Percentiles rank a stretch among this genome's conserved stretches.
Conservation (phyloP, 495 filamentous ascomycete genomes). For the Astrothelium macrocarpum region DNA sequence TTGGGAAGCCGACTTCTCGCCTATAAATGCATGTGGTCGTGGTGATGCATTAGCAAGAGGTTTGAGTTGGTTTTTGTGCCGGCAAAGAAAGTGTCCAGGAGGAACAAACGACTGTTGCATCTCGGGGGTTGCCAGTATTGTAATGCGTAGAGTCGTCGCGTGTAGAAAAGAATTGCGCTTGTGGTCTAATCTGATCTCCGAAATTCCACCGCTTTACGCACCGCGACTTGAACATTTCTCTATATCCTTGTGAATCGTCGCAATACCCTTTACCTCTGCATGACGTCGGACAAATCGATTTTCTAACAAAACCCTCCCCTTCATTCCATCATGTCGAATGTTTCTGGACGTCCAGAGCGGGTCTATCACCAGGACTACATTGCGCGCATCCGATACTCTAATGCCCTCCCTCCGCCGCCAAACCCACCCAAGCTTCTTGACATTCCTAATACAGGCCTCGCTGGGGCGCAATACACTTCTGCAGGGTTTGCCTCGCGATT, state of each 20-base stretch:
- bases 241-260: not conserved
- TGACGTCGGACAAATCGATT: too few species aligned
- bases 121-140: too few species aligned
- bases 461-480: conserved; percentile 70
- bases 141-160: too few species aligned
- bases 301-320: too few species aligned
- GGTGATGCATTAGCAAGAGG: conserved; percentile 30
- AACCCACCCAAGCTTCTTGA: conserved; percentile 93
- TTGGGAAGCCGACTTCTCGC: conserved; percentile 68
- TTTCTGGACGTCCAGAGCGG: conserved; percentile 25
- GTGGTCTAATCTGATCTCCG: not conserved
- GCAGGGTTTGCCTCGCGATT: conserved; percentile 80
- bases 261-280: not conserved
- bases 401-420: conserved; percentile 85
- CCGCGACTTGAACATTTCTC: not conserved
- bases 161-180: too few species aligned
- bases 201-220: not conserved
- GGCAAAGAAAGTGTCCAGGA: too few species aligned
- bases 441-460: conserved; percentile 83
- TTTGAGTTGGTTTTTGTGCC: too few species aligned
- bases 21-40: conserved; percentile 83
- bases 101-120: too few species aligned
- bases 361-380: conserved; percentile 92
- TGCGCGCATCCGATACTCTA: conserved; percentile 85
- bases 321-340: not conserved